Evolutionary conservation across 2,329 filamentous ascomycete genomes (phyloP).

Genomic region (Colletotrichum sp.): DNA sequence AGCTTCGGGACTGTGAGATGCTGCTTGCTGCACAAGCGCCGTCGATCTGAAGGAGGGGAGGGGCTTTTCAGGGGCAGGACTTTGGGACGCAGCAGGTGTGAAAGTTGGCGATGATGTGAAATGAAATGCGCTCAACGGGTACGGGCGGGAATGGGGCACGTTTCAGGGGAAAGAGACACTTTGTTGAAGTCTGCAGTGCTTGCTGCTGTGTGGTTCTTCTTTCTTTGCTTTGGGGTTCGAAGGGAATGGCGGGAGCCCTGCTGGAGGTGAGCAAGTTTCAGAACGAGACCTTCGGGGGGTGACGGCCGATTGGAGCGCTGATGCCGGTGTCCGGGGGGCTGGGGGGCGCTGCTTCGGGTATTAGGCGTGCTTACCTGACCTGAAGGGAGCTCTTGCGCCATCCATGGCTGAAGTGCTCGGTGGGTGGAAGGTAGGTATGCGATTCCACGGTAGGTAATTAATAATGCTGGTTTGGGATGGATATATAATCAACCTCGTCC

Average conservation of each 20-base stretch:
- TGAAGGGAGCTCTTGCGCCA: conserved; percentile 16
- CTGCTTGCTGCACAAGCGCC: conserved; percentile 7
- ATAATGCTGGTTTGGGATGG: conserved; percentile 10
- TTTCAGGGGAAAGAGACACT: conserved; percentile 11
- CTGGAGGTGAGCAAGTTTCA: conserved; percentile 22
- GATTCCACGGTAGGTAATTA: conserved; percentile 1
- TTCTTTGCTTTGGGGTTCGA: neutral
- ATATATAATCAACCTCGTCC: conserved; percentile 7
- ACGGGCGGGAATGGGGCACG: conserved; percentile 4
- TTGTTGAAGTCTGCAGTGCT: neutral
- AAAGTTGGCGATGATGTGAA: neutral
- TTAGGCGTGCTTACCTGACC: neutral
- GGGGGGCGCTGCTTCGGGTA: neutral
- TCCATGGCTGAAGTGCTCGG: neutral
- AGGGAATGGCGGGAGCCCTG: neutral
- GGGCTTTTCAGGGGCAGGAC: neutral
- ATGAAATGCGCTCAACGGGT: conserved; percentile 17
- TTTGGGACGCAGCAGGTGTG: neutral
- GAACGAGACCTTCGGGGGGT: conserved; percentile 11
- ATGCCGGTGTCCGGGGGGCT: neutral
- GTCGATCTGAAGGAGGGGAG: conserved; percentile 17
- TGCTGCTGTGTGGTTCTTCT: neutral
- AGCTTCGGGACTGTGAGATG: conserved; percentile 12
- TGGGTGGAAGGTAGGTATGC: neutral
- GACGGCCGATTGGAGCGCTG: neutral